phyloP scores from a whole-genome alignment of 2,329 filamentous ascomycete species.

The Nannizzia gypsea region DNA sequence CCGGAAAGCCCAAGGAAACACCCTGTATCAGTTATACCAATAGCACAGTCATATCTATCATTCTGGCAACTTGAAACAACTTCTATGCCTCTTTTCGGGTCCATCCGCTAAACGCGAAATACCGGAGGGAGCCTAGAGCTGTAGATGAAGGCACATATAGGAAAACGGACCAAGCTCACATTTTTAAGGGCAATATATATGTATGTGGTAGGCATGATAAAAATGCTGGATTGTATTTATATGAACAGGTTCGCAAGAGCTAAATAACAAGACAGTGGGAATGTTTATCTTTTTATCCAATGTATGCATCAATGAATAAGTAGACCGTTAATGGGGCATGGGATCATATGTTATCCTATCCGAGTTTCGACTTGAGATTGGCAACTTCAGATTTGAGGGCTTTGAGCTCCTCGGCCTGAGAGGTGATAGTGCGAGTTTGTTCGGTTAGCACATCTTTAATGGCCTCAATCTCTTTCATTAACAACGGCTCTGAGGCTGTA shows the following conservation, averaged over 20 bases:
- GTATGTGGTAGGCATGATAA: too few species aligned
- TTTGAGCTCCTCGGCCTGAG: slow-evolving; percentile 65
- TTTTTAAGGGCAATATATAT: too few species aligned
- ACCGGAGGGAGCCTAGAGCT: too few species aligned
- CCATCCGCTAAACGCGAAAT: too few species aligned
- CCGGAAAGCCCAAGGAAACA: too few species aligned
- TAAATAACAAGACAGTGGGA: background rate
- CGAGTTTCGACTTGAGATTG: slow-evolving; percentile 64
- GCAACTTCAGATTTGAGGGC: slow-evolving; percentile 63
- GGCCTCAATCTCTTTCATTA: slow-evolving; percentile 57
- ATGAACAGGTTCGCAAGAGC: background rate
- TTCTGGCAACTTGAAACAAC: too few species aligned
- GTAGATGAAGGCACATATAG: too few species aligned
- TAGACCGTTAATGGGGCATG: background rate
- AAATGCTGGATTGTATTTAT: background rate
- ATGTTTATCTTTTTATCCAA: slow-evolving; percentile 1
- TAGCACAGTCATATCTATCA: too few species aligned
- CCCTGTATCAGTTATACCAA: too few species aligned
- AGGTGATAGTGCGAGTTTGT: slow-evolving; percentile 64
- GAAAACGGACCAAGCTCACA: too few species aligned
- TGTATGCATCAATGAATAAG: background rate
- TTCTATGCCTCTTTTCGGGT: too few species aligned
- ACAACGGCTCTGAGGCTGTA: slow-evolving; percentile 29
- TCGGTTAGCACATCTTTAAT: slow-evolving; percentile 67
- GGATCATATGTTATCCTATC: slow-evolving; percentile 19